Evolutionary conservation across 108 stramenopile species (phyloP).

Genomic region (Fragilariopsis cylindrus): DNA sequence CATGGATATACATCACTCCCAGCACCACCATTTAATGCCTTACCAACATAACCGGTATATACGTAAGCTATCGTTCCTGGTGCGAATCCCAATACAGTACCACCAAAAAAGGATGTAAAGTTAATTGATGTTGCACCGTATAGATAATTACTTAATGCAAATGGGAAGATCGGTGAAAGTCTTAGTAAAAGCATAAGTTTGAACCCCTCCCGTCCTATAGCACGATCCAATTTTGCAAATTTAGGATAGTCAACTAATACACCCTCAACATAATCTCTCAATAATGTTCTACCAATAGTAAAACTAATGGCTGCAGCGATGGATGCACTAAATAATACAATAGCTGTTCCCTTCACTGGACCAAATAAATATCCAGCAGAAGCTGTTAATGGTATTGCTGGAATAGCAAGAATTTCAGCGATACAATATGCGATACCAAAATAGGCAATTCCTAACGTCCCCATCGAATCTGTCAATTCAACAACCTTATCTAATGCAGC

Average conservation of each 20-base stretch:
- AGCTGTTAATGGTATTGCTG: conserved; percentile 83
- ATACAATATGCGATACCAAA: conserved; percentile 58
- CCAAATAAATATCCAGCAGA: conserved; percentile 90
- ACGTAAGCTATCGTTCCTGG: conserved; percentile 85
- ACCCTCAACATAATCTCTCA: conserved; percentile 68
- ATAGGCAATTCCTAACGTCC: conserved; percentile 34
- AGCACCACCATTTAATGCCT: conserved; percentile 52
- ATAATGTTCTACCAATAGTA: conserved; percentile 73
- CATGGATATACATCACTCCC: conserved; percentile 52
- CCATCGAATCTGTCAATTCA: conserved; percentile 38
- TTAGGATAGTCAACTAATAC: conserved; percentile 64
- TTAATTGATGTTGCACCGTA: conserved; percentile 82
- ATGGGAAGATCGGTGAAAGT: conserved; percentile 88
- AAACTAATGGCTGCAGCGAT: conserved; percentile 77
- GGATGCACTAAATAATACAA: conserved; percentile 70
- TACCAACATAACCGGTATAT: conserved; percentile 71
- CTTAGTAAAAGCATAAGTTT: conserved; percentile 86
- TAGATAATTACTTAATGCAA: conserved; percentile 88
- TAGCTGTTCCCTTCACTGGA: conserved; percentile 61
- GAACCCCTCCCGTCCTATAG: conserved; percentile 90
- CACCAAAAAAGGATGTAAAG: conserved; percentile 69
- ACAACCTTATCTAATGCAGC: conserved; percentile 37
- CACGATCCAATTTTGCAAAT: conserved; percentile 74
- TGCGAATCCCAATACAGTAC: conserved; percentile 75
- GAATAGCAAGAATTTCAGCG: conserved; percentile 84